Percentiles rank a stretch among this genome's conserved stretches.
These are phyloP conservation scores for Rhizophagus clarus DNA, from an alignment of 192 early-diverging fungal genomes.

Conservation along the genomic window DNA sequence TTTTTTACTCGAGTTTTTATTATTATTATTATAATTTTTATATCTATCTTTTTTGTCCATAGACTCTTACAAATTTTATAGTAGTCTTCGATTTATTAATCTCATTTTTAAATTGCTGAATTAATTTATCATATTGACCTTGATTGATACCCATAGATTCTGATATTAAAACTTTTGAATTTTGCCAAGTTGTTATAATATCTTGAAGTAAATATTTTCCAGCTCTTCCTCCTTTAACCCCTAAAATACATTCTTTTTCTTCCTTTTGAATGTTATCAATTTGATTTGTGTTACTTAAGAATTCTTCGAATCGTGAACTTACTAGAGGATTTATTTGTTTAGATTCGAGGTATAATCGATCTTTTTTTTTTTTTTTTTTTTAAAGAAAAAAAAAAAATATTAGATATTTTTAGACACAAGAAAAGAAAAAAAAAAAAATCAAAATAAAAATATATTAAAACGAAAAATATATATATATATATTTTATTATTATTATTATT, in stretches of 20 bases:
- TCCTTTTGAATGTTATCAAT: not conserved
- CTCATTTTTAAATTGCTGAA: not conserved
- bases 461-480: no score
- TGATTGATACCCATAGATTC: not conserved
- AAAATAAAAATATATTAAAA: no score
- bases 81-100: not conserved
- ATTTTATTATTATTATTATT: no score
- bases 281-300: not conserved
- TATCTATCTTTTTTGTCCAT: not conserved
- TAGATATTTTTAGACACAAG: no score
- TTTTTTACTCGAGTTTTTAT: no score
- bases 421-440: not conserved
- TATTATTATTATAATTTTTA: no score
- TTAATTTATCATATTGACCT: not conserved
- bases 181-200: not conserved
- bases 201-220: not conserved
- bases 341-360: not conserved
- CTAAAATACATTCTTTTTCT: not conserved
- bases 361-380: not conserved
- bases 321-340: not conserved
- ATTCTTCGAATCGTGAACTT: not conserved
- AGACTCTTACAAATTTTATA: not conserved
- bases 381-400: not conserved
- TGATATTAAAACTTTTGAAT: not conserved
- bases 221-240: not conserved